phyloP scores from a whole-genome alignment of 2,329 filamentous ascomycete genomes.

The Corinectria fuckeliana region DNA sequence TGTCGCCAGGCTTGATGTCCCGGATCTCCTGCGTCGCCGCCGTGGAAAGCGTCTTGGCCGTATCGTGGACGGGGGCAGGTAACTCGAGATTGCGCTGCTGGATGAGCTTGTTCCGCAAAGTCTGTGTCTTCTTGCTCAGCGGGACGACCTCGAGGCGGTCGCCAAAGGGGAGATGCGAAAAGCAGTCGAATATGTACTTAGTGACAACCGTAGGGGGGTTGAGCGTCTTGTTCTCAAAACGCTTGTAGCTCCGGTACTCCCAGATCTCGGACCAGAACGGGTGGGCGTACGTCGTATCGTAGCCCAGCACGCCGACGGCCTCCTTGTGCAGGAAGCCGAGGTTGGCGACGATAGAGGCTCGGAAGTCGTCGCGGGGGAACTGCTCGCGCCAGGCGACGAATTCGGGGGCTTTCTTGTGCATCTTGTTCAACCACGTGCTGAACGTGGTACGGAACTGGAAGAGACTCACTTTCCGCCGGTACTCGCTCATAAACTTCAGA shows the following conservation, averaged over 20 bases:
- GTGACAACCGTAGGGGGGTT: constrained; percentile 68
- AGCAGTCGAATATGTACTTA: constrained; percentile 69
- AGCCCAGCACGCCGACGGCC: constrained; percentile 55
- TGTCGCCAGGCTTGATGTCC: constrained; percentile 53
- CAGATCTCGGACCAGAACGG: constrained; percentile 61
- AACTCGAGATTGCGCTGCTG: constrained; percentile 38
- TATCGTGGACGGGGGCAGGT: constrained; percentile 30
- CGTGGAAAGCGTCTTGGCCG: constrained; percentile 30
- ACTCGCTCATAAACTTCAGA: constrained; percentile 48
- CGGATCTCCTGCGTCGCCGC: constrained; percentile 33
- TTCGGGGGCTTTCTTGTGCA: constrained; percentile 48
- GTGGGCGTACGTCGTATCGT: constrained; percentile 43
- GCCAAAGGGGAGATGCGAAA: constrained; percentile 67
- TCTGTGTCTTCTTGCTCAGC: constrained; percentile 35
- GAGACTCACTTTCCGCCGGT: constrained; percentile 52
- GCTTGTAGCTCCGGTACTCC: constrained; percentile 44
- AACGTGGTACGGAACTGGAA: constrained; percentile 66
- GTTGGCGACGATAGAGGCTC: constrained; percentile 65
- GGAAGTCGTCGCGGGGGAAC: constrained; percentile 64
- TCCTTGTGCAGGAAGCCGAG: constrained; percentile 71
- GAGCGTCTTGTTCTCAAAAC: constrained; percentile 14
- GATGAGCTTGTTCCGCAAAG: constrained; percentile 40
- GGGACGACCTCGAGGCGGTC: constrained; percentile 52
- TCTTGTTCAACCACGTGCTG: constrained; percentile 57
- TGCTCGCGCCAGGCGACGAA: constrained; percentile 63